These are phyloP conservation scores for Candida gorgasii DNA, from an alignment of 805 yeast species.

Conservation along the genomic window DNA sequence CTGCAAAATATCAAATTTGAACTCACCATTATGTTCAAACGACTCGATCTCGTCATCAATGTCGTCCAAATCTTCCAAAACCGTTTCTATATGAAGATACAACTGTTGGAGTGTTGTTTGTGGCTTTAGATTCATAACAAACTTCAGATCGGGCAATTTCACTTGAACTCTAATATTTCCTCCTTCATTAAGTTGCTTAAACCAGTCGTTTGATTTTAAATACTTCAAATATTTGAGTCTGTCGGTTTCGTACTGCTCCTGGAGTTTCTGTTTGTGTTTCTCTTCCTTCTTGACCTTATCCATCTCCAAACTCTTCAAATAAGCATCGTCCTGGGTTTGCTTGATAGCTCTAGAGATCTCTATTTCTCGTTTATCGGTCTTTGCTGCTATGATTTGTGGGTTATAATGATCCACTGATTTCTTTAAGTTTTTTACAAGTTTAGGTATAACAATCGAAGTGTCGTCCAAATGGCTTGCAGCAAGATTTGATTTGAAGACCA, in stretches of 20 bases:
- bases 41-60: conserved; percentile 14
- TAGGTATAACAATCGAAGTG: conserved; percentile 21
- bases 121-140: conserved; percentile 45
- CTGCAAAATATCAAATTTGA: conserved; percentile 39
- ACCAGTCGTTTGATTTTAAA: conserved; percentile 12
- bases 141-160: conserved; percentile 49
- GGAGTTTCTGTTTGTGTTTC: conserved; percentile 19
- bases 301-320: conserved; percentile 39
- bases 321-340: conserved; percentile 46
- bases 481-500: conserved; percentile 34
- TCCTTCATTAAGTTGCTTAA: conserved; percentile 10
- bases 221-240: conserved; percentile 11
- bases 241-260: conserved; percentile 15
- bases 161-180: conserved; percentile 45
- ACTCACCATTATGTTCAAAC: conserved; percentile 25
- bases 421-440: conserved; percentile 24
- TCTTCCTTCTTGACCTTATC: conserved; percentile 58
- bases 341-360: conserved; percentile 39
- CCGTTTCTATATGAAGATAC: conserved; percentile 50
- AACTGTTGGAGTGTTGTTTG: conserved; percentile 45
- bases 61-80: conserved; percentile 24
- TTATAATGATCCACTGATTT: conserved; percentile 30
- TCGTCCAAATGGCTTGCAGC: conserved; percentile 18
- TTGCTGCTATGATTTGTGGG: conserved; percentile 40
- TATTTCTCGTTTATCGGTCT: conserved; percentile 42